Conservation (phyloP, 768 basidiomycete genomes). For the Tylopilus rubrobrunneus region DNA sequence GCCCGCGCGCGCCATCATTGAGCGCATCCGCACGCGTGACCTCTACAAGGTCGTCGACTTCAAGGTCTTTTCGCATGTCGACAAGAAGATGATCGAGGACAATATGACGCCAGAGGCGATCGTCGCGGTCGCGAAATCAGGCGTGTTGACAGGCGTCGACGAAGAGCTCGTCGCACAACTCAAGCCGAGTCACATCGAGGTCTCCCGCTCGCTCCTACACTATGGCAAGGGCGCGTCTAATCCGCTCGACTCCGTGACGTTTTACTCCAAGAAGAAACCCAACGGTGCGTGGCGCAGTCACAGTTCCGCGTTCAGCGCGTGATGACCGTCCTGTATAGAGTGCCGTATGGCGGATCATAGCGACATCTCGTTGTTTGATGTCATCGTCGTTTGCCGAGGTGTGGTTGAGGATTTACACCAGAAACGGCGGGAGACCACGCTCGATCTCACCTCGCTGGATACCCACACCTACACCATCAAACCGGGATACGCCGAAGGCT, state of each 20-base stretch:
- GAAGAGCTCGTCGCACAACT: constrained; percentile 35
- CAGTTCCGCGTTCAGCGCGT: background rate
- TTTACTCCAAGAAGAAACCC: constrained; percentile 66
- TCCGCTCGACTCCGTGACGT: constrained; percentile 43
- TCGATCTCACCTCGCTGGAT: constrained; percentile 84
- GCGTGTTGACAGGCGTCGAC: constrained; percentile 22
- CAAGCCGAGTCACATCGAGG: constrained; percentile 51
- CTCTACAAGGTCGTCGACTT: constrained; percentile 70
- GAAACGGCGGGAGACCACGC: constrained; percentile 74
- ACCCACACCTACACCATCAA: constrained; percentile 91
- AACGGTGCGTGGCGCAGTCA: constrained; percentile 41
- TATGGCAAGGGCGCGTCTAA: constrained; percentile 28
- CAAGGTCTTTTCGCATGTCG: constrained; percentile 42
- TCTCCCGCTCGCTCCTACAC: constrained; percentile 64
- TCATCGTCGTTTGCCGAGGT: constrained; percentile 67
- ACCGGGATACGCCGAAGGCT: constrained; percentile 78
- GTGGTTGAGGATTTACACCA: constrained; percentile 66
- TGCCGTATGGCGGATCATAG: constrained; percentile 44
- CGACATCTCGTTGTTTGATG: constrained; percentile 61
- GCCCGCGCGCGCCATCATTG: constrained; percentile 54
- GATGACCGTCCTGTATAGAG: constrained; percentile 34
- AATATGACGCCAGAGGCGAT: constrained; percentile 40
- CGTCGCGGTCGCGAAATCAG: constrained; percentile 38
- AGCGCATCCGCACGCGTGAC: constrained; percentile 57
- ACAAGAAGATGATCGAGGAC: constrained; percentile 25